Evolutionary conservation across 257 asterid genomes (phyloP).

Genomic region (Solanum chaucha): DNA sequence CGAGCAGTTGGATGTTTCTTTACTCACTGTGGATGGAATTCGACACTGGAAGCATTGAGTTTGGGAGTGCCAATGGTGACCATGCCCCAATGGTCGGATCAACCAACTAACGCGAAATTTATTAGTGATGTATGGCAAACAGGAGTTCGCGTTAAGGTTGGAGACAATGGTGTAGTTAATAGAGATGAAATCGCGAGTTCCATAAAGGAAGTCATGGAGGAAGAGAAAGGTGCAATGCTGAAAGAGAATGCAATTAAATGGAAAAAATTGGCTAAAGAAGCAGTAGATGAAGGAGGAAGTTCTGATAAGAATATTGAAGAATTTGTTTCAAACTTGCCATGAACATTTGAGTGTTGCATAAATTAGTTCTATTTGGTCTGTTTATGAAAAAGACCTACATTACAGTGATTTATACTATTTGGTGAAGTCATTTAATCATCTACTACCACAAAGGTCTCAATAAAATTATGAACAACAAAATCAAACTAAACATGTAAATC

Average conservation of each 20-base stretch:
- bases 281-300: not conserved
- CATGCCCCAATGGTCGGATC: not conserved
- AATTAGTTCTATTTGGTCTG: not conserved
- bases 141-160: constrained; percentile 11
- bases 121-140: constrained; percentile 28
- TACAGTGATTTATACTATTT: not conserved
- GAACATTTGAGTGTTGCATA: not conserved
- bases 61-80: not conserved
- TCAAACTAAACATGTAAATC: not conserved
- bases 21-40: not conserved
- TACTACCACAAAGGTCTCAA: not conserved
- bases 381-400: not conserved
- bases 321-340: not conserved
- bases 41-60: not conserved
- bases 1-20: constrained; percentile 18
- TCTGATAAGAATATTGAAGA: not conserved
- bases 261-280: not conserved
- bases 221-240: not conserved
- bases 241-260: not conserved
- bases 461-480: not conserved
- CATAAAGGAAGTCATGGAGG: constrained; percentile 9
- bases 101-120: constrained; percentile 1
- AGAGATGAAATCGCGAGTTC: constrained; percentile 19
- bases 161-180: not conserved
- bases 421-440: not conserved